Evolutionary conservation across 2,329 filamentous ascomycete genomes (phyloP).

Genomic region (Orbilia brochopaga): DNA sequence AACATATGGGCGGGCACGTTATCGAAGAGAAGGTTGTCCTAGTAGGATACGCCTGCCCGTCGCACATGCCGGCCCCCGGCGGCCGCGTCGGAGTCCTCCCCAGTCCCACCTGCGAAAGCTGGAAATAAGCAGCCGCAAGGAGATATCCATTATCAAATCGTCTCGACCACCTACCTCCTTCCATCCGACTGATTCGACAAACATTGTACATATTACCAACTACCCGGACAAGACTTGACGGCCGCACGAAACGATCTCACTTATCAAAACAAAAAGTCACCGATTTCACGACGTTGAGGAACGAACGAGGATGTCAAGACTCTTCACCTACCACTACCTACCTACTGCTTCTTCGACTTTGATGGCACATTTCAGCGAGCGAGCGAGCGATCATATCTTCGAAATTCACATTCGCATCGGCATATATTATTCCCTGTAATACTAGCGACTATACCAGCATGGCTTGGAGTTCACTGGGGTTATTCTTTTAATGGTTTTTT

Average conservation of each 20-base stretch:
- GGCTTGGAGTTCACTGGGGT: slow-evolving; percentile 39
- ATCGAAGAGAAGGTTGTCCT: slow-evolving; percentile 77
- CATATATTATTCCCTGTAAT: slow-evolving; percentile 19
- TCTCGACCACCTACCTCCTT: slow-evolving; percentile 10
- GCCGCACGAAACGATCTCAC: slow-evolving; percentile 41
- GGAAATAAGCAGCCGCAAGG: slow-evolving; percentile 28
- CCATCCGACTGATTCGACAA: slow-evolving; percentile 4
- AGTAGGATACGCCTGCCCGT: slow-evolving; percentile 78
- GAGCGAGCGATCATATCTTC: slow-evolving; percentile 36
- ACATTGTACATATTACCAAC: slow-evolving; percentile 38
- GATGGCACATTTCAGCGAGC: slow-evolving; percentile 47
- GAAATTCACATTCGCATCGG: slow-evolving; percentile 13
- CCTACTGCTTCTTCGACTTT: slow-evolving; percentile 35
- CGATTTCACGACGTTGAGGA: slow-evolving; percentile 44
- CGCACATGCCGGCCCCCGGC: slow-evolving; percentile 59
- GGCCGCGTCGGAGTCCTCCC: slow-evolving; percentile 44
- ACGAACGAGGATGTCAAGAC: slow-evolving; percentile 44
- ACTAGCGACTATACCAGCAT: slow-evolving; percentile 49
- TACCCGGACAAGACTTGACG: slow-evolving; percentile 24
- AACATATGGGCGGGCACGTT: slow-evolving; percentile 74
- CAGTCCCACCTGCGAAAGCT: slow-evolving; percentile 41
- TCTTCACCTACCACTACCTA: slow-evolving; percentile 12
- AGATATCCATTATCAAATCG: slow-evolving; percentile 11
- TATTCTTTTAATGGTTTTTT: slow-evolving; percentile 24
- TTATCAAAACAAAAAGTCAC: neutral